phyloP scores from a whole-genome alignment of 129 eudicot species.

The Pseudognaphalium luteoalbum region DNA sequence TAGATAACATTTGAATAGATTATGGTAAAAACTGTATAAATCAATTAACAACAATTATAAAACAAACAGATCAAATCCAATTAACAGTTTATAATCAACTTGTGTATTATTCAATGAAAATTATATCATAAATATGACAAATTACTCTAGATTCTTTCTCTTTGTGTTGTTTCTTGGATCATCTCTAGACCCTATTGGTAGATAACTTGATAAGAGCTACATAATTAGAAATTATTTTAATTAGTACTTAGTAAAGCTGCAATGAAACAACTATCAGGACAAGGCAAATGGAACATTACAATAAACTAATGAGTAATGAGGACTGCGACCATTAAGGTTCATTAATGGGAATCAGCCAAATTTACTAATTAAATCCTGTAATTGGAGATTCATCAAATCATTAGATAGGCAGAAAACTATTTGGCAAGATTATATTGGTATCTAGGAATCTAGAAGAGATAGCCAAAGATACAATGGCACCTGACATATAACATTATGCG shows the following conservation, averaged over 20 bases:
- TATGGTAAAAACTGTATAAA: background rate
- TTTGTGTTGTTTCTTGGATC: background rate
- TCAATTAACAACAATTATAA: background rate
- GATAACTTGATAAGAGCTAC: background rate
- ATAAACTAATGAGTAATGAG: background rate
- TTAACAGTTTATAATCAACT: background rate
- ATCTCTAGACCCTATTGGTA: slow-evolving; percentile 3
- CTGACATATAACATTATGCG: too few relatives aligned
- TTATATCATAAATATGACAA: slow-evolving; percentile 6
- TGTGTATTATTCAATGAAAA: background rate
- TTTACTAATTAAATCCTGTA: background rate
- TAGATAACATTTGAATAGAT: background rate
- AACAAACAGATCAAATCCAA: slow-evolving; percentile 4
- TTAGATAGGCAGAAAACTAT: background rate
- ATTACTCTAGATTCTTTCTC: background rate
- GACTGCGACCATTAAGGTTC: background rate
- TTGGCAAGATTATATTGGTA: background rate
- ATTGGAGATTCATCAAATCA: background rate
- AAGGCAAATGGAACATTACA: background rate
- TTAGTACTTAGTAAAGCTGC: background rate
- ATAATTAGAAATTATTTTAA: background rate
- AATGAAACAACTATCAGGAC: background rate
- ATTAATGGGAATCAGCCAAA: background rate
- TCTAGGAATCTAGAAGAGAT: background rate
- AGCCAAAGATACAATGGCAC: background rate